Evolutionary conservation across 768 basidiomycete genomes (phyloP), one percentile per base, ranked within the genome.

Genomic region (Cantharellus cinnabarinus): DNA sequence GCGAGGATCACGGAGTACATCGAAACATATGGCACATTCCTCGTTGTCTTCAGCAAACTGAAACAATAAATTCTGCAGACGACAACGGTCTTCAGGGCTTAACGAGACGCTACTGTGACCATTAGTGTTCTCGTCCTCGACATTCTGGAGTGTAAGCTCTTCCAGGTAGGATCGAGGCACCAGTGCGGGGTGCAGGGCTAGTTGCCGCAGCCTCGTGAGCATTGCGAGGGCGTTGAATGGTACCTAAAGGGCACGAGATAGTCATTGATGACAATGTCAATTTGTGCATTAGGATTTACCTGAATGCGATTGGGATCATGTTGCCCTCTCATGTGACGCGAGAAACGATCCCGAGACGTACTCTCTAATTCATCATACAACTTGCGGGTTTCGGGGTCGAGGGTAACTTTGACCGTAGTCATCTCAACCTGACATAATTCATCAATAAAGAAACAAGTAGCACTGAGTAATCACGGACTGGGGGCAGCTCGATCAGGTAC

Each of bases 201-300:
- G 71, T 69, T 93, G 89, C 39, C 89, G 79, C 68, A 93, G 73
- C 15, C 89, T 83, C 4, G 87, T 89, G n/a, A 90, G 76, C 76
- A 90, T 80, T 62, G 83, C 82, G 42, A 89, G 69, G 10, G 87
- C 79, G 64, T 83, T 82, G 35, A 35, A 48, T 2, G 29, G 41
- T 5, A 41, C 41, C 56, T 57, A 42, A 38, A 57, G 5, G 42
- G 15, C 35, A 57, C 40, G 14, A 10, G 35, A 37, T 54, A 10
- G 35, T 37, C 10, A 48, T 54, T 37, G 35, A 54, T 7, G 35
- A 7, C 38, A 10, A 37, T 54, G 52, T 37, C 7, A 54, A 37
- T 48, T 37, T 7, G 7, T 10, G 35, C 14, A 54, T 14, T 37
- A 54, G 14, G 35, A 54, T 10, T 10, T 37, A 54, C 35, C 35